Percentiles rank a stretch among this genome's conserved stretches.
Conservation (phyloP, 2,329 filamentous ascomycete species). For the Aureobasidium sp. region DNA sequence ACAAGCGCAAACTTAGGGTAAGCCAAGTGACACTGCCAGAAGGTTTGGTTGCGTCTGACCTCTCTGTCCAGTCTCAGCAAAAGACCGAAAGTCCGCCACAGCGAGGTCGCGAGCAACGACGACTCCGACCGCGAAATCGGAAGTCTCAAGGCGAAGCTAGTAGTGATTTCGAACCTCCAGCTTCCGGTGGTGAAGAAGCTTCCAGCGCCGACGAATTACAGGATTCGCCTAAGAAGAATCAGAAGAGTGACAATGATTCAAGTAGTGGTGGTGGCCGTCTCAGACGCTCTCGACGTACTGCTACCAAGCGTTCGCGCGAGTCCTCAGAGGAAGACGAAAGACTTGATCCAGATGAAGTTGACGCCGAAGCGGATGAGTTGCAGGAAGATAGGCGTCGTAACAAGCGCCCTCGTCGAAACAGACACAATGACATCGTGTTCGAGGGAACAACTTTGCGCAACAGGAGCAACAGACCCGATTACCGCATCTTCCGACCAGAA, state of each 20-base stretch:
- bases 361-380: slow-evolving; percentile 54
- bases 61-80: slow-evolving; percentile 16
- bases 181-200: slow-evolving; percentile 42
- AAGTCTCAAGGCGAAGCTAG: slow-evolving; percentile 47
- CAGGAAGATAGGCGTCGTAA: slow-evolving; percentile 43
- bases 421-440: slow-evolving; percentile 25
- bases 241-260: slow-evolving; percentile 32
- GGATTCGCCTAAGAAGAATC: slow-evolving; percentile 17
- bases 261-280: slow-evolving; percentile 34
- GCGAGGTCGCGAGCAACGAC: slow-evolving; percentile 29
- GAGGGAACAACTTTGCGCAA: slow-evolving; percentile 51
- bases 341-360: slow-evolving; percentile 40
- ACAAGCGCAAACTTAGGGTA: slow-evolving; percentile 24
- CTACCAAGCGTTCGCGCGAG: slow-evolving; percentile 38
- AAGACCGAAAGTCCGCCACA: slow-evolving; percentile 29
- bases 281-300: slow-evolving; percentile 47
- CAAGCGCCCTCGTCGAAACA: slow-evolving; percentile 31
- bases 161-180: slow-evolving; percentile 56
- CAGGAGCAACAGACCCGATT: slow-evolving; percentile 70
- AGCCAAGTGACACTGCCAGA: slow-evolving; percentile 20
- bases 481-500: slow-evolving; percentile 75
- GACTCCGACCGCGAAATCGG: slow-evolving; percentile 34
- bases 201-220: slow-evolving; percentile 17
- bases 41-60: slow-evolving; percentile 23
- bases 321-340: slow-evolving; percentile 24